phyloP scores from a whole-genome alignment of 345 rosid species.

The Arabidopsis suecica region DNA sequence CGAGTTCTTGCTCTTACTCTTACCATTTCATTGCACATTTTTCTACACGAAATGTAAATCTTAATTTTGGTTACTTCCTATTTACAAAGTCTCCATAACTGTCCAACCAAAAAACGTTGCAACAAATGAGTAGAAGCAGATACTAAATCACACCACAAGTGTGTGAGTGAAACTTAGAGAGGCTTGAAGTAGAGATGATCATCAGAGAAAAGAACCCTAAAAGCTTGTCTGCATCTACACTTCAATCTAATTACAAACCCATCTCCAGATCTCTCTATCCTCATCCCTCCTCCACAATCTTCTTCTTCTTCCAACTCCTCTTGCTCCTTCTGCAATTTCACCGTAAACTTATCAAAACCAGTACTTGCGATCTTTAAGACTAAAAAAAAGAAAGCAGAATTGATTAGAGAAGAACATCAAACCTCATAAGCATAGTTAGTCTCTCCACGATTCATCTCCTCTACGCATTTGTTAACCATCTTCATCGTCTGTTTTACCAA shows the following conservation, averaged over 20 bases:
- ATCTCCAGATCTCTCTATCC: constrained; percentile 49
- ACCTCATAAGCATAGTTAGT: constrained; percentile 37
- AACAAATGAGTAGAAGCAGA: constrained; percentile 7
- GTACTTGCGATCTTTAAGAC: neutral
- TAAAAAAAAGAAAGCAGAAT: neutral
- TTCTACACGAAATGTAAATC: neutral
- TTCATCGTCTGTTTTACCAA: constrained; percentile 33
- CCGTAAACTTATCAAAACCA: neutral
- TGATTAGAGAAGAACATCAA: neutral
- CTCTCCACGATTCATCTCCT: constrained; percentile 26
- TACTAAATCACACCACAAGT: neutral
- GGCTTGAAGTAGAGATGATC: constrained; percentile 43
- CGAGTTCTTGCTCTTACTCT: neutral
- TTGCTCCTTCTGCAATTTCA: constrained; percentile 19
- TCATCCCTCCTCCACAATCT: constrained; percentile 45
- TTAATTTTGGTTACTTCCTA: neutral
- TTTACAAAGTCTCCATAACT: neutral
- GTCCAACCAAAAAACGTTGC: neutral
- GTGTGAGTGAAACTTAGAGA: constrained; percentile 23
- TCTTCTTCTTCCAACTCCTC: constrained; percentile 22
- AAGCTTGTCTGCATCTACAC: constrained; percentile 43
- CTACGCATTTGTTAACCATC: constrained; percentile 1
- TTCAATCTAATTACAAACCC: constrained; percentile 43
- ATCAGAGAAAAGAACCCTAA: constrained; percentile 42
- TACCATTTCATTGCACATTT: neutral